Evolutionary conservation across 192 early-diverging fungal species (phyloP).

Genomic region (Coemansia pectinata): DNA sequence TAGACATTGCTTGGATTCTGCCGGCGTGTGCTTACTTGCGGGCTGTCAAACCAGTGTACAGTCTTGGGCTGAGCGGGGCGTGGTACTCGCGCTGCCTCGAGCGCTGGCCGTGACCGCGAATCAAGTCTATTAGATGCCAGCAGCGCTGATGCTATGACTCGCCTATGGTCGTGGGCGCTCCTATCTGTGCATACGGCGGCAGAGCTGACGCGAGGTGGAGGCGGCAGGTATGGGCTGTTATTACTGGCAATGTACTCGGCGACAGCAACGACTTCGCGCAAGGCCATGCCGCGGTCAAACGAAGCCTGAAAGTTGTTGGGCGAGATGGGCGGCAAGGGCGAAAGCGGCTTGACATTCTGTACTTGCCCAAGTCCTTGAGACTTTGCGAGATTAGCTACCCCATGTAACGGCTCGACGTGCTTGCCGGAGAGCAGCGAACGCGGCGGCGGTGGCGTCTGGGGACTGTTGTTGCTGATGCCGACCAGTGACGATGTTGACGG

Average conservation of each 20-base stretch:
- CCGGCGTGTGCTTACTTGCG: neutral
- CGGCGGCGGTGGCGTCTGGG: conserved; percentile 1
- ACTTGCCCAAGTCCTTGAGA: neutral
- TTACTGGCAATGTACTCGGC: conserved; percentile 25
- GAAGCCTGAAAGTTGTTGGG: conserved; percentile 55
- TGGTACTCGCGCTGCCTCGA: neutral
- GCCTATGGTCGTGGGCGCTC: conserved; percentile 3
- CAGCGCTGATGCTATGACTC: conserved; percentile 15
- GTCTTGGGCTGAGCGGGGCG: neutral
- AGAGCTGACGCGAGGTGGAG: conserved; percentile 24
- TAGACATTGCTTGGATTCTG: neutral
- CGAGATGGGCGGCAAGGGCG: conserved; percentile 42
- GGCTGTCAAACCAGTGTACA: neutral
- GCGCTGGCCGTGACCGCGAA: conserved; percentile 5
- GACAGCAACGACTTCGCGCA: conserved; percentile 28
- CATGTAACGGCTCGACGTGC: neutral
- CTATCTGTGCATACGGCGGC: neutral
- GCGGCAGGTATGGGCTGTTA: neutral
- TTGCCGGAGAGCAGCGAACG: conserved; percentile 11
- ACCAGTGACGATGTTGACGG: conserved; percentile 12
- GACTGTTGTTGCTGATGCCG: neutral
- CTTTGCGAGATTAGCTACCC: neutral
- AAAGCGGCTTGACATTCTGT: conserved; percentile 30
- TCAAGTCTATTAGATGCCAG: neutral
- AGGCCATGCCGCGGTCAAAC: conserved; percentile 45